Percentiles rank a stretch among this genome's conserved stretches.
These are phyloP conservation scores for Spatholobus suberectus DNA, from an alignment of 306 rosid genomes.

Conservation along the genomic window DNA sequence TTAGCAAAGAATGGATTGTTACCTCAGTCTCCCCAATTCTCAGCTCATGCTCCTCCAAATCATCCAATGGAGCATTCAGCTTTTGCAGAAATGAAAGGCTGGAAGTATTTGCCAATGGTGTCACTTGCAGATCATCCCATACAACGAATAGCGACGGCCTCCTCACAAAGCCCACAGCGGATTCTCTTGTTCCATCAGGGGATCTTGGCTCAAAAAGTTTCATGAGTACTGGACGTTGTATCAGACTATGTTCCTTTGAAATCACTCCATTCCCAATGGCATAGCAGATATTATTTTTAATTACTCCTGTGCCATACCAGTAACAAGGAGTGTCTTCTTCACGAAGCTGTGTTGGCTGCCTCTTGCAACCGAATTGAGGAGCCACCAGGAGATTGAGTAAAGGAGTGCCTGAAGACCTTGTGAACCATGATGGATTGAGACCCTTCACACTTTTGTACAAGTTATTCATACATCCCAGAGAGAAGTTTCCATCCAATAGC, in stretches of 20 bases:
- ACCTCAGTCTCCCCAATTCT: constrained; percentile 25
- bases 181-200: constrained; percentile 15
- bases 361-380: constrained; percentile 19
- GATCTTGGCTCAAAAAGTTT: constrained; percentile 44
- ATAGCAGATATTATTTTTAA: constrained; percentile 10
- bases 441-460: constrained; percentile 42
- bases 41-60: constrained; percentile 44
- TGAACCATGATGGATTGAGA: constrained; percentile 32
- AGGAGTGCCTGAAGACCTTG: neutral
- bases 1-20: neutral
- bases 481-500: constrained; percentile 24
- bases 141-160: constrained; percentile 44
- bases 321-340: constrained; percentile 23
- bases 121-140: constrained; percentile 45
- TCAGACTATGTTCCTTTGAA: neutral
- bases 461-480: constrained; percentile 32
- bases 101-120: constrained; percentile 21
- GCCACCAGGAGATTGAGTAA: constrained; percentile 29
- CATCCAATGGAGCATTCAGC: constrained; percentile 41
- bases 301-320: constrained; percentile 28
- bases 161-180: constrained; percentile 35
- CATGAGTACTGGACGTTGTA: neutral
- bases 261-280: neutral
- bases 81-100: constrained; percentile 42
- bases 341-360: constrained; percentile 15